Percentiles rank a stretch among this genome's conserved stretches.
Evolutionary conservation across 2,329 filamentous ascomycete species (phyloP).

Genomic region (Berkeleyomyces basicola): DNA sequence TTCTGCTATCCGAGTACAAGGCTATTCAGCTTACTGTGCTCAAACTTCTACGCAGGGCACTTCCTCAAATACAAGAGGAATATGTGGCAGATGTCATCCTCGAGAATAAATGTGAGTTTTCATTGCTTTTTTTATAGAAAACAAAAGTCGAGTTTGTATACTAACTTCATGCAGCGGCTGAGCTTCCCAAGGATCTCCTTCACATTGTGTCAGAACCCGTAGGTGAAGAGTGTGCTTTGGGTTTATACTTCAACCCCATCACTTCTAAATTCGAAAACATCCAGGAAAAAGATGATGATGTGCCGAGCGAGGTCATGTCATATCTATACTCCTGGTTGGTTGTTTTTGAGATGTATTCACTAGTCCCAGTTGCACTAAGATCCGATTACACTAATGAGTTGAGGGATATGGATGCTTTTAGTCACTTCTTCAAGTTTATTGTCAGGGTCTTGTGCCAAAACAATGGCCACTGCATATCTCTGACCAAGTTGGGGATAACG

Average conservation of each 20-base stretch:
- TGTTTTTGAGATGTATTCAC: conserved; percentile 69
- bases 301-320: conserved; percentile 53
- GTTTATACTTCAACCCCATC: too few species aligned
- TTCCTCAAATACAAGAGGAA: conserved; percentile 64
- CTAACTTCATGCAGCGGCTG: conserved; percentile 5
- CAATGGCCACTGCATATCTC: conserved; percentile 53
- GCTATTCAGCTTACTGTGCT: conserved; percentile 69
- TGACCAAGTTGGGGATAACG: conserved; percentile 50
- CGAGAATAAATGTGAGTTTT: conserved; percentile 41
- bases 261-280: too few species aligned
- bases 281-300: conserved; percentile 47
- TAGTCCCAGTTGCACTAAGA: conserved; percentile 66
- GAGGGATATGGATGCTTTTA: conserved; percentile 53
- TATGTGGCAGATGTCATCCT: conserved; percentile 62
- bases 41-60: conserved; percentile 59
- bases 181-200: not conserved
- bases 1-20: not conserved
- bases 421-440: conserved; percentile 56
- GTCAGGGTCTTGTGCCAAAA: conserved; percentile 76
- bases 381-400: conserved; percentile 65
- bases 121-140: not conserved
- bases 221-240: too few species aligned
- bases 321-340: conserved; percentile 85
- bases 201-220: too few species aligned
- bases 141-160: conserved; percentile 11